Base-by-base conservation (phyloP, 805 yeast genomes). In the Saccharomycopsis sp. region DNA sequence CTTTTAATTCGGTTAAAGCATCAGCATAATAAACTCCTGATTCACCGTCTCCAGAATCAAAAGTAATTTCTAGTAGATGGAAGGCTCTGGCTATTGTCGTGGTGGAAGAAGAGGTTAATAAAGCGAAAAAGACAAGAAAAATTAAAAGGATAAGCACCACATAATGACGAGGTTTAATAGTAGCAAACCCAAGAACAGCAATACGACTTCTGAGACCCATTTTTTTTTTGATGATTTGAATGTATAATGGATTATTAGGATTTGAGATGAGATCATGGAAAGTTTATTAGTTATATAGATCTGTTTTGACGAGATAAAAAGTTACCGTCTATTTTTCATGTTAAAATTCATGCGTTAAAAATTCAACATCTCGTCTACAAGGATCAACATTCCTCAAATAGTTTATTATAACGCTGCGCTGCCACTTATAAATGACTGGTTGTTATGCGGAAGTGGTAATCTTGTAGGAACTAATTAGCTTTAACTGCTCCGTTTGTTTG, bases 81-180 rank as follows among this genome's bases (percentile, higher is more conserved):
- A 46, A 46, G 8, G 29, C 30, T 34, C 43, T 38, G 27, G 40
- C 40, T 9, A 23, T 25, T 10, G 19, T 33, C 14, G 47, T 38
- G 23, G 49, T 41, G 1, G 49, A 34, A 8, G 45, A 41, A 10
- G 38, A 21, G n/a, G 39, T 34, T 20, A 46, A 39, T 9, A 46
- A 31, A 21, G 45, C 38, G 18, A 29, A 38, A 13, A 46, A 31
- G 23, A 46, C 42, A 9, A 46, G 28, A 32, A 44, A 46, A 12
- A 43, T 38, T 8, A 46, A 17, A 12, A 46, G 31, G 14, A 46
- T 14, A 19, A 46, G 9, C 2, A 46, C 44, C 9, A 38, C 45
- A 31, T 44, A 46, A 26, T 46, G 49, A 13, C 49, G 33, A 13
- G 49, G 49, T 32, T 36, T 43, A 14, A 46, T 20, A 8, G 47